Conservation (phyloP, 1,284 basidiomycete genomes). For the Trichosporon sp. region DNA sequence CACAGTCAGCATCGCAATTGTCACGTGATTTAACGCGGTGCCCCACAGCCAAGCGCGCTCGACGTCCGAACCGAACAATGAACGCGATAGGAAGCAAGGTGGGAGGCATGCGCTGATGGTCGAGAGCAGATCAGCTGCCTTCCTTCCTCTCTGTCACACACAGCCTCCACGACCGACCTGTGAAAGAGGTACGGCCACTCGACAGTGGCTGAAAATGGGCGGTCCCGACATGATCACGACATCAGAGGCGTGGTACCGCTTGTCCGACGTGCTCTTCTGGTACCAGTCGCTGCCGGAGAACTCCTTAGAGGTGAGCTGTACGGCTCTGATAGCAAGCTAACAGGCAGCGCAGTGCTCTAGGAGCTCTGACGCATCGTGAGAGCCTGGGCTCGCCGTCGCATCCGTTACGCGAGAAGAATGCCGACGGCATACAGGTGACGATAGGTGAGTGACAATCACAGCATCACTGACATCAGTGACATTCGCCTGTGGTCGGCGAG, state of each 20-base stretch:
- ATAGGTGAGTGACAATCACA: slow-evolving; percentile 53
- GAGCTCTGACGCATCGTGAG: slow-evolving; percentile 61
- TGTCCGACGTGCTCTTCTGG: slow-evolving; percentile 41
- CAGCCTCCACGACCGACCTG: not conserved
- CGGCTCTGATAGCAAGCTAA: not conserved
- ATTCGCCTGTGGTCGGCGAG: slow-evolving; percentile 42
- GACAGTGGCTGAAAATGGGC: not conserved
- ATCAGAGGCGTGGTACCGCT: slow-evolving; percentile 36
- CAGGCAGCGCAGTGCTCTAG: slow-evolving; percentile 54
- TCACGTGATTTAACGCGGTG: no score
- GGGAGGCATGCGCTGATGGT: no score
- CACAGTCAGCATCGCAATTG: no score
- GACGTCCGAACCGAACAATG: no score
- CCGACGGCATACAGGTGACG: slow-evolving; percentile 63
- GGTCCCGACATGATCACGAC: slow-evolving; percentile 14
- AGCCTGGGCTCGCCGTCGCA: slow-evolving; percentile 63
- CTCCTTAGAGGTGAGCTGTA: slow-evolving; percentile 25
- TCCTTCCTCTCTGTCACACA: no score
- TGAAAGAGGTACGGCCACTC: no score
- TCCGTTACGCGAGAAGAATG: slow-evolving; percentile 60
- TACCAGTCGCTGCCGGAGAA: slow-evolving; percentile 15
- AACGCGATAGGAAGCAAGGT: no score
- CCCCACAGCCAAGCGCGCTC: no score
- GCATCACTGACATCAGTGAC: not conserved
- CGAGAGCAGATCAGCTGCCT: no score